These are phyloP conservation scores for Colletotrichum salicis DNA, from an alignment of 2,329 filamentous ascomycete species.

Conservation along the genomic window DNA sequence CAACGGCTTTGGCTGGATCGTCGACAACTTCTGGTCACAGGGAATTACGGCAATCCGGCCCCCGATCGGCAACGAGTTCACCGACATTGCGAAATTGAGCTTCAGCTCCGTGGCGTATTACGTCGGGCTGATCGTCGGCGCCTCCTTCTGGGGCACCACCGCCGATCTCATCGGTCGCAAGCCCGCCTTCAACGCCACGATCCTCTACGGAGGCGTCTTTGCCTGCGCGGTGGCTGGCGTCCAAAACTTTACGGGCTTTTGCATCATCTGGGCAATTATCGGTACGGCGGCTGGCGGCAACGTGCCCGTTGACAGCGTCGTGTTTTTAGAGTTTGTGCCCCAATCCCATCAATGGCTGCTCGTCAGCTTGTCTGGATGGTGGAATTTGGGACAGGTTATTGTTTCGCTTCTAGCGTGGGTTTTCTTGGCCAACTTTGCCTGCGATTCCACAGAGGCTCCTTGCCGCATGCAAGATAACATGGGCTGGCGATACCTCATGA, in stretches of 20 bases:
- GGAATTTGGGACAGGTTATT: constrained; percentile 63
- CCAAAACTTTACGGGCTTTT: constrained; percentile 67
- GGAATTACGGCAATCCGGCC: constrained; percentile 48
- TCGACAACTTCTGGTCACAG: constrained; percentile 55
- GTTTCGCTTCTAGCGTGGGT: constrained; percentile 57
- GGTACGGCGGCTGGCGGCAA: constrained; percentile 59
- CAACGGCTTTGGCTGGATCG: constrained; percentile 59
- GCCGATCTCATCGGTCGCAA: constrained; percentile 54
- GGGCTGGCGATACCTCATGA: constrained; percentile 61
- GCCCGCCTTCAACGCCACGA: constrained; percentile 57
- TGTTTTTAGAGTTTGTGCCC: constrained; percentile 64
- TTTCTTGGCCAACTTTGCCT: constrained; percentile 55
- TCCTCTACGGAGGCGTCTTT: constrained; percentile 61
- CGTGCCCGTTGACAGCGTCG: constrained; percentile 61
- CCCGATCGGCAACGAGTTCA: constrained; percentile 48
- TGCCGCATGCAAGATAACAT: constrained; percentile 56
- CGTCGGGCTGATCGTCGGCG: constrained; percentile 56
- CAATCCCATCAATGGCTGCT: constrained; percentile 59
- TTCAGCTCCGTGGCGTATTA: constrained; percentile 51
- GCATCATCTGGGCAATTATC: constrained; percentile 63
- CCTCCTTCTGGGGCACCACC: constrained; percentile 56
- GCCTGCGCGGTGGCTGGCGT: constrained; percentile 67
- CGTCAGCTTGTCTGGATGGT: constrained; percentile 58
- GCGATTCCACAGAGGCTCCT: constrained; percentile 41
- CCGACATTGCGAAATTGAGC: constrained; percentile 43